Evolutionary conservation across 2,329 filamentous ascomycete genomes (phyloP).

Genomic region (Mollisiaceae sp.): DNA sequence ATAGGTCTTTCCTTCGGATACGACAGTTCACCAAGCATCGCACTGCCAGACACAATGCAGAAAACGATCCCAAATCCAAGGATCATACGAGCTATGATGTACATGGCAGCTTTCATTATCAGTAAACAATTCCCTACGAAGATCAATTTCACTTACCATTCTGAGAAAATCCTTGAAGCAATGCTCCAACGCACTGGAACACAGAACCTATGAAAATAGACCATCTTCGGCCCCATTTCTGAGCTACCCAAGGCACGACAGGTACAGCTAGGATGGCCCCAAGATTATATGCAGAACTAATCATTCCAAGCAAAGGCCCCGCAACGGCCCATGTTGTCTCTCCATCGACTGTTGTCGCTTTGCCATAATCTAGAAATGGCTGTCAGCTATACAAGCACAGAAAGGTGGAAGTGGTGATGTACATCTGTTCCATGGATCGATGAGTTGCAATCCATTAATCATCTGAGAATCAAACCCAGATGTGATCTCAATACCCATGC

Average conservation of each 20-base stretch:
- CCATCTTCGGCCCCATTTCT: conserved; percentile 54
- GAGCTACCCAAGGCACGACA: conserved; percentile 56
- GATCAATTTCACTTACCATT: conserved; percentile 13
- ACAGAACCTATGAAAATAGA: conserved; percentile 61
- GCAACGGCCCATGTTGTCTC: conserved; percentile 39
- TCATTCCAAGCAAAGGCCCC: conserved; percentile 49
- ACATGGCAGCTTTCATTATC: conserved; percentile 50
- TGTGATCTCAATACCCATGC: conserved; percentile 59
- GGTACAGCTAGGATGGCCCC: conserved; percentile 60
- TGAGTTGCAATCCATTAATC: conserved; percentile 50
- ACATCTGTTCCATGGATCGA: conserved; percentile 43
- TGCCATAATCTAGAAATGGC: conserved; percentile 27
- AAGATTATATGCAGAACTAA: conserved; percentile 60
- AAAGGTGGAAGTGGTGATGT: conserved; percentile 3
- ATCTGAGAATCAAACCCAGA: conserved; percentile 59
- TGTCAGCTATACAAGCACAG: background rate
- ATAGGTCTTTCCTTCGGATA: conserved; percentile 59
- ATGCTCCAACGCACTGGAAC: conserved; percentile 53
- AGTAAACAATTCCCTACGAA: conserved; percentile 10
- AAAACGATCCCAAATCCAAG: conserved; percentile 58
- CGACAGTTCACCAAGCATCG: conserved; percentile 57
- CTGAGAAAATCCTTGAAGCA: conserved; percentile 55
- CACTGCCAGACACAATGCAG: conserved; percentile 56
- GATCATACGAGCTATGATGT: conserved; percentile 55
- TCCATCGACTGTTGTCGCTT: conserved; percentile 6